Evolutionary conservation across 352 stramenopile species (phyloP), one percentile per base, ranked within the genome.

Genomic region (Phytophthora melonis): DNA sequence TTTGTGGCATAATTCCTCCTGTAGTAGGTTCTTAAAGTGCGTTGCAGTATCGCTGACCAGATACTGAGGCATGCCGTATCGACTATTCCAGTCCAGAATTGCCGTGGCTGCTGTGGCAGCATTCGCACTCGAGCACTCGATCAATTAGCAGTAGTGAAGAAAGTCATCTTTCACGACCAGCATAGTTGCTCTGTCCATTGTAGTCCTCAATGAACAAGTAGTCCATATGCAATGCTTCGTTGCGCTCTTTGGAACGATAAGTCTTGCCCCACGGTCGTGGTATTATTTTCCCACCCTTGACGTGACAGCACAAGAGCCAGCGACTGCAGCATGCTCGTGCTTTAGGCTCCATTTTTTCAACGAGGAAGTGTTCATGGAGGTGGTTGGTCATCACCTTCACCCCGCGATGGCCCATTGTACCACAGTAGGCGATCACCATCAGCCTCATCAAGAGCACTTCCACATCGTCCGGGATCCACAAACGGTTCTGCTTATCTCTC

Each of bases 371-470:
- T 32, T 58, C 45, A 53, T 58, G 19, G 53, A 63, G 55, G 25
- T 59, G 41, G 53, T 62, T 69, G 36, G 58, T 41, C 39, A 63
- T 69, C 4, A 61, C 30, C 18, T 63, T 43, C 36, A 60, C 53
- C 27, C 21, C 52, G n/a, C 23, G 39, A 61, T 69, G 63, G 11
- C 39, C 53, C 53, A 62, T 60, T 49, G 52, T 41, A 2, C 63
- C 63, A 61, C 63, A 70, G n/a, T 70, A 54, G 27, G 54, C n/a
- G 21, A 70, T 70, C 21, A 58, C 53, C 41, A 70, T 41, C 63
- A 70, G 8, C 30, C 54, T 23, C 30, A 41, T 25, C 41, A 70
- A 62, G 27, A 58, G 30, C 18, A 41, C 11, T 1, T 41, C 27
- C 7, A 27, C 63, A 6, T 58, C 41, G 2, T 21, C 0, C 39